Evolutionary conservation across 352 stramenopile genomes (phyloP), one percentile per base, ranked within the genome.

Genomic region (Phytopythium chamaehyphon): DNA sequence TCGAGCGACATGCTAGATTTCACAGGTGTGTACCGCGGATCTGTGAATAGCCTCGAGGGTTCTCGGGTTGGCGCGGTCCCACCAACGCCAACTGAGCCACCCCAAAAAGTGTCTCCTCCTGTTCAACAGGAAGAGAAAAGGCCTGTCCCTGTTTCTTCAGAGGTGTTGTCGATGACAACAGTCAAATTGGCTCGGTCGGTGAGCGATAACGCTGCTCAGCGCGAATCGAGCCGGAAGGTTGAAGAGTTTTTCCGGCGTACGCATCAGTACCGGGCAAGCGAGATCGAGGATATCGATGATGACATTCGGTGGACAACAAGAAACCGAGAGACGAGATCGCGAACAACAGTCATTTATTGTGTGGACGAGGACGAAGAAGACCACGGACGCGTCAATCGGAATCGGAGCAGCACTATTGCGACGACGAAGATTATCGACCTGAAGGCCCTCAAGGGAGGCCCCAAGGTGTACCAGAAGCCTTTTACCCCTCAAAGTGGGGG

Each of bases 181-280:
- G 19, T 46, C 2, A 50, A 53, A 18, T 46, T 76, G 11, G 62
- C 57, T 14, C 57, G 63, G 1, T 65, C 62, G 2, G 66, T 44
- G 2, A 73, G 69, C 10, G 61, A 78, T 12, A 80, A 67, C 26
- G 55, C 28, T 33, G 28, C 71, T n/a, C 66, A 81, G 37, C 57
- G 60, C 21, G 64, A 51, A 12, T 73, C 73, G 6, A 64, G 72
- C 47, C 57, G 46, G 1, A 81, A 80, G 40, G 73, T 83, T 3
- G 66, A 73, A 26, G 70, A 78, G 12, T 83, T 79, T 19, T 81
- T 81, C 51, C 57, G 59, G 14, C 59, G 59, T n/a, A 76, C 64
- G 12, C 69, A 69, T 26, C 38, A 59, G 12, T 71, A 69, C 33
- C 45, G 57, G 11, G 61, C 64, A 12, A 60, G 69, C 12, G 51